phyloP scores from a whole-genome alignment of 225 moss, liverwort and hornwort species.

The Straminergon stramineum region DNA sequence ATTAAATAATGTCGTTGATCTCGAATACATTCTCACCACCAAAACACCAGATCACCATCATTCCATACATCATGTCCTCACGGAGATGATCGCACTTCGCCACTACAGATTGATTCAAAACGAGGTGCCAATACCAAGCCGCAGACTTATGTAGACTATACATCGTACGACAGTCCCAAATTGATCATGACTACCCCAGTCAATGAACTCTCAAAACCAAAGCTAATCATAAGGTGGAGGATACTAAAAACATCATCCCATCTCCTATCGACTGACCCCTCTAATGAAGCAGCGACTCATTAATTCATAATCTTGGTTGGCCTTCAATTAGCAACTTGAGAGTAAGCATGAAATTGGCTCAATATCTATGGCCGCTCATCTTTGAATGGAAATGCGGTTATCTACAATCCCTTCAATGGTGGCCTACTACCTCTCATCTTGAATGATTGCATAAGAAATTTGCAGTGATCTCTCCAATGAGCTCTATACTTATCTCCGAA shows the following conservation, averaged over 20 bases:
- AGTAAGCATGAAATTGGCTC: neutral
- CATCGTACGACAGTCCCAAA: neutral
- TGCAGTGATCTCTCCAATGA: neutral
- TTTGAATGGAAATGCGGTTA: neutral
- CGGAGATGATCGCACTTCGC: neutral
- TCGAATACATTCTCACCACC: neutral
- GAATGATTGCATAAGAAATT: neutral
- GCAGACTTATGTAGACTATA: neutral
- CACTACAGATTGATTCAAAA: neutral
- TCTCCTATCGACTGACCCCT: neutral
- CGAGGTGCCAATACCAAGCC: neutral
- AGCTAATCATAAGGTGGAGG: neutral
- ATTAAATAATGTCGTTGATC: conserved; percentile 6
- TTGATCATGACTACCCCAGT: neutral
- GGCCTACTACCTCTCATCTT: neutral
- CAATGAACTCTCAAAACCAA: neutral
- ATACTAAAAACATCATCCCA: neutral
- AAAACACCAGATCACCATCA: neutral
- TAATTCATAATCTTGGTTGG: neutral
- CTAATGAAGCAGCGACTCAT: neutral
- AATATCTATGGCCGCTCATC: neutral
- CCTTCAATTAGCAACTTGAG: neutral
- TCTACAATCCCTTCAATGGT: neutral
- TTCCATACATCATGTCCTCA: neutral
- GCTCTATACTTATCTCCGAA: neutral